Percentiles rank a stretch among this genome's conserved stretches.
Conservation (phyloP, 2,329 filamentous ascomycete species). For the Decorospora gaudefroyi region DNA sequence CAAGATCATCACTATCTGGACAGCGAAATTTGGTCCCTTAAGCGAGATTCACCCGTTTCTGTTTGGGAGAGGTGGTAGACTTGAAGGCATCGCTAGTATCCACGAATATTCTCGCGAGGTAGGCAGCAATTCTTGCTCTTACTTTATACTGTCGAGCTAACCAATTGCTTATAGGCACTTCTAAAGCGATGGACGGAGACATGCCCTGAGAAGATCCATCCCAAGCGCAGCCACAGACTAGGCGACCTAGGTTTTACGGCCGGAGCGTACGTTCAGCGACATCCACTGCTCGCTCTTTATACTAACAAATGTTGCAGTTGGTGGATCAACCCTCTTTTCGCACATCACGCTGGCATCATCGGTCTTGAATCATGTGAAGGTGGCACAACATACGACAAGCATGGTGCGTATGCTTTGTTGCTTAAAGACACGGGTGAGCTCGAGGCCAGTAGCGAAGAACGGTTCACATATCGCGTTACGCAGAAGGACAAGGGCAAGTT, state of each 20-base stretch:
- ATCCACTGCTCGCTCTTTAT: neutral
- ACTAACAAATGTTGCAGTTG: conserved; percentile 48
- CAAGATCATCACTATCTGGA: conserved; percentile 49
- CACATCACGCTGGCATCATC: conserved; percentile 55
- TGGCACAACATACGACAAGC: conserved; percentile 50
- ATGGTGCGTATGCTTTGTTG: conserved; percentile 54
- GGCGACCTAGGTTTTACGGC: conserved; percentile 54
- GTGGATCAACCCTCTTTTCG: conserved; percentile 57
- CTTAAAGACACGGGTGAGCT: conserved; percentile 50
- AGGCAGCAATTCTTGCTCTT: conserved; percentile 8
- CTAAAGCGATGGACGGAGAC: conserved; percentile 40
- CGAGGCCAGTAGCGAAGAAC: conserved; percentile 37
- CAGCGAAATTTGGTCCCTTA: conserved; percentile 46
- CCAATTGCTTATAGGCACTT: conserved; percentile 31
- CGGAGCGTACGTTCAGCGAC: conserved; percentile 48
- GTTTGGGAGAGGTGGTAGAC: conserved; percentile 51
- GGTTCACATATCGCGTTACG: conserved; percentile 51
- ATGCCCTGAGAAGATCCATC: conserved; percentile 38
- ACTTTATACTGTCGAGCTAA: conserved; percentile 1
- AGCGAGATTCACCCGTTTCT: conserved; percentile 48
- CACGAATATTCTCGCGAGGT: conserved; percentile 48
- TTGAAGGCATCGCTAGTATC: conserved; percentile 50
- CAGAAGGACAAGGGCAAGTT: conserved; percentile 51
- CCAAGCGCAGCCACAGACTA: conserved; percentile 40
- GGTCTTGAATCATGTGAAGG: conserved; percentile 50